Base-by-base conservation (phyloP, 768 basidiomycete genomes). In the Naganishia friedmannii region DNA sequence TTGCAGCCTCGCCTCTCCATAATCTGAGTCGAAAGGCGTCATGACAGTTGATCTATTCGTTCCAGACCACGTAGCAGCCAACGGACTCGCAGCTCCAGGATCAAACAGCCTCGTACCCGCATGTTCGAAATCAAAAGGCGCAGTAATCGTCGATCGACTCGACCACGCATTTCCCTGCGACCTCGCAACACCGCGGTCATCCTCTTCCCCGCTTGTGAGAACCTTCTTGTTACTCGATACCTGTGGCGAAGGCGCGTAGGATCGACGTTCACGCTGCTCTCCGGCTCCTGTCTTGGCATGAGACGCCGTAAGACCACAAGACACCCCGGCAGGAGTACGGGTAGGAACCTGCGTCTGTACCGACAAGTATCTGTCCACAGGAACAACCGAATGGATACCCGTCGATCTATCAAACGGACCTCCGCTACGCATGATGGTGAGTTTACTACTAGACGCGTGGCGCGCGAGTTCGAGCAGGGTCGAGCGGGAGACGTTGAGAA, bases 401-500 rank as follows among this genome's bases (percentile, higher is more conserved):
- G 39, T 23, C 3, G 39, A 10, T 5, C 6, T 39, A 45, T 63
- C 60, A 63, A 63, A 63, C 60, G 60, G 60, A 2, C 60, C 60
- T 2, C 60, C 60, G 26, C 39, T 45, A 17, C 60, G 60, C 60
- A 63, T 42, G 23, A 63, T 19, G 37, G 60, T 17, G 3, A 63
- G 60, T n/a, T 63, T 63, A 1, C 3, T 17, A n/a, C 15, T 23
- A 5, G 23, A 42, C 5, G 60, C 42, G 26, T 63, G 60, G 7
- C 26, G 60, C 6, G 60, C 60, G 60, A 63, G 42, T 13, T 23
- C 12, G 26, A 10, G 23, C 42, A 63, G 23, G 1, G 60, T 63
- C 4, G 60, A 9, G 19, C 39, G 60, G 60, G 60, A 63, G 42
- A 63, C 7, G 60, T 63, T 63, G 39, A 63, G 37, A 0, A 63